These are phyloP conservation scores for Schizosaccharomyces lindneri DNA, from an alignment of 805 yeast genomes.

Conservation along the genomic window DNA sequence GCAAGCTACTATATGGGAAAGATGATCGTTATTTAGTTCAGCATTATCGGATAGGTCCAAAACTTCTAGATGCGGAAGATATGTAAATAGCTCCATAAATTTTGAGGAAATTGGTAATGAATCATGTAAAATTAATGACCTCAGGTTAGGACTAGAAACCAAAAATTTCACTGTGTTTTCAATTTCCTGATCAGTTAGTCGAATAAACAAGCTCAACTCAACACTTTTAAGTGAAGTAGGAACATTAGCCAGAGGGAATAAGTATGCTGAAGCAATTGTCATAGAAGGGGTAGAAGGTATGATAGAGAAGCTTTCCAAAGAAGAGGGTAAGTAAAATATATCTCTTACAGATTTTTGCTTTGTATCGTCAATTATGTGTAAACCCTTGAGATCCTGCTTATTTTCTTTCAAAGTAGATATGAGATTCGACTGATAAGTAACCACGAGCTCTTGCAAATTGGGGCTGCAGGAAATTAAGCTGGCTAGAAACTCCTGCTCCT, in stretches of 20 bases:
- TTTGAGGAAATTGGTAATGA: not conserved
- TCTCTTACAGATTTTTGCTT: not conserved
- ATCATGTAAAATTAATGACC: not conserved
- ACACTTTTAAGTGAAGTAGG: not conserved
- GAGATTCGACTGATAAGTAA: not conserved
- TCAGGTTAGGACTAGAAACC: not conserved
- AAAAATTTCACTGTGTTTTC: not conserved
- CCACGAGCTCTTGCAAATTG: not conserved
- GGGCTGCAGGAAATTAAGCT: not conserved
- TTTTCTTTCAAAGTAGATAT: not conserved
- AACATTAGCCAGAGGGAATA: not conserved
- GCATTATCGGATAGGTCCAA: not conserved
- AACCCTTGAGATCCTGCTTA: not conserved
- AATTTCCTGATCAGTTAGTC: not conserved
- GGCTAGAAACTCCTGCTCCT: not conserved
- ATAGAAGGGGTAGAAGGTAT: not conserved
- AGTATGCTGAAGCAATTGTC: not conserved
- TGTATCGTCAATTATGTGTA: not conserved
- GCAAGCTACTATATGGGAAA: not conserved
- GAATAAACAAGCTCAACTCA: not conserved
- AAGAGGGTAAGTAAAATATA: not conserved
- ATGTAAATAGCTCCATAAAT: not conserved
- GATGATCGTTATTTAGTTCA: not conserved
- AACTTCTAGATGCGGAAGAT: not conserved
- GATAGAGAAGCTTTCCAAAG: not conserved